Base-by-base conservation (phyloP, 768 basidiomycete genomes). In the Lenzites betulinus region DNA sequence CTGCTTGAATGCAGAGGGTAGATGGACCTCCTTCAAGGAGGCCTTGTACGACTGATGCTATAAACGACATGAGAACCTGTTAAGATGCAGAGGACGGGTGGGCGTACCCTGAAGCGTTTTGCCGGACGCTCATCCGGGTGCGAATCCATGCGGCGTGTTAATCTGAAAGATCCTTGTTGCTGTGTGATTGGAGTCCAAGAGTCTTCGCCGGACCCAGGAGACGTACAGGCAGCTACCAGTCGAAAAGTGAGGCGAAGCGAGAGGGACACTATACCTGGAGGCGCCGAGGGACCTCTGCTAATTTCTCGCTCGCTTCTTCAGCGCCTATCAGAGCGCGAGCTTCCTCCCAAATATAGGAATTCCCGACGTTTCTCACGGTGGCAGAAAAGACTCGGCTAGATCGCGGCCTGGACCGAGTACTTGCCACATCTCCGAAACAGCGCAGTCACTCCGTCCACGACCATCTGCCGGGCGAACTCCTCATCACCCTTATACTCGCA, bases 21-120 rank as follows among this genome's bases (percentile, higher is more conserved):
- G 73, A 69, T 92, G 91, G 1, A 92, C 88, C 4, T 83, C 78
- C 70, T 87, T 89, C 36, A 93, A 69, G 0, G 79, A 77, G 66
- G 83, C 76, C 58, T 84, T 80, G 67, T 92, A 87, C 0, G 90
- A 92, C 76, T 90, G 86, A 70, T 91, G 82, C 90, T 92, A 43
- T 7, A 16, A 30, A n/a, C 16, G 38, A 3, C 23, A 18, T 2
- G 26, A 20, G 30, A 30, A 18, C 1, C 18, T 30, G 30, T 15
- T 20, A 20, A 58, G 59, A 30, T 36, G 20, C 3, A 22, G 30
- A 1, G 20, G 2, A 44, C 15, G 20, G n/a, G 11, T 23, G 13
- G 23, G 7, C 22, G 25, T 25, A 69, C 71, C 65, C 64, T 72
- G 53, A 72, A 72, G 1, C 71, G 64, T 49, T 70, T 72, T 12